Conservation (phyloP, 306 rosid genomes). For the Quercus alba region DNA sequence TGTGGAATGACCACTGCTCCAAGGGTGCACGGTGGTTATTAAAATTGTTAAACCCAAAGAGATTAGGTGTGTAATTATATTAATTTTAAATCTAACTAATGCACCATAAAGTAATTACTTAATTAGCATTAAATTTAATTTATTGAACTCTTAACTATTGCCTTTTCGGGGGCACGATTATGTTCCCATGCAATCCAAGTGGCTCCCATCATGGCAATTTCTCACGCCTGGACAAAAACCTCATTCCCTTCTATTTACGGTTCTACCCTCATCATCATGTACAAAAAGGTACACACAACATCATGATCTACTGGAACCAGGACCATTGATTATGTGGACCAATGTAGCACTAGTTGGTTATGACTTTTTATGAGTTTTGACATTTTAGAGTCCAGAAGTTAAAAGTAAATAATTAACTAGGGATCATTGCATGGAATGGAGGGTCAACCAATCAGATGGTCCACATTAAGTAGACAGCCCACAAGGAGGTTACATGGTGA, state of each 20-base stretch:
- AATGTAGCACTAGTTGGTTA: constrained; percentile 32
- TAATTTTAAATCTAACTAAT: too few relatives aligned
- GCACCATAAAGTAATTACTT: not conserved
- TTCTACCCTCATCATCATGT: constrained; percentile 39
- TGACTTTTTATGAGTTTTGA: constrained; percentile 27
- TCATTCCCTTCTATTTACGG: not conserved
- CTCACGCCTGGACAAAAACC: constrained; percentile 47
- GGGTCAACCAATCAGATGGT: not conserved
- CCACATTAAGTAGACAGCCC: not conserved
- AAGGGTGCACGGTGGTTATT: too few relatives aligned
- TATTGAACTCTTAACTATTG: constrained; percentile 1
- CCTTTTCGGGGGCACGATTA: constrained; percentile 23
- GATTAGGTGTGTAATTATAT: not conserved
- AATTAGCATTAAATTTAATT: not conserved
- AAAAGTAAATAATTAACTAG: constrained; percentile 17
- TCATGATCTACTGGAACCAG: constrained; percentile 36
- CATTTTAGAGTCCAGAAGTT: constrained; percentile 38
- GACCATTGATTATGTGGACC: constrained; percentile 54
- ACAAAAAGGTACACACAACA: constrained; percentile 43
- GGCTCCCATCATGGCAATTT: constrained; percentile 50
- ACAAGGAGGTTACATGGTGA: not conserved
- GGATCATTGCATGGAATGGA: too few relatives aligned
- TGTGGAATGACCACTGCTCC: fast-evolving
- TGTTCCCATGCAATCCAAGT: constrained; percentile 53
- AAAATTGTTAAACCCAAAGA: not conserved